A percentile compares a stretch with the other conserved stretches of the same genome.
These are phyloP conservation scores for Phytopythium mirpurense DNA, from an alignment of 352 stramenopile genomes.

Conservation along the genomic window DNA sequence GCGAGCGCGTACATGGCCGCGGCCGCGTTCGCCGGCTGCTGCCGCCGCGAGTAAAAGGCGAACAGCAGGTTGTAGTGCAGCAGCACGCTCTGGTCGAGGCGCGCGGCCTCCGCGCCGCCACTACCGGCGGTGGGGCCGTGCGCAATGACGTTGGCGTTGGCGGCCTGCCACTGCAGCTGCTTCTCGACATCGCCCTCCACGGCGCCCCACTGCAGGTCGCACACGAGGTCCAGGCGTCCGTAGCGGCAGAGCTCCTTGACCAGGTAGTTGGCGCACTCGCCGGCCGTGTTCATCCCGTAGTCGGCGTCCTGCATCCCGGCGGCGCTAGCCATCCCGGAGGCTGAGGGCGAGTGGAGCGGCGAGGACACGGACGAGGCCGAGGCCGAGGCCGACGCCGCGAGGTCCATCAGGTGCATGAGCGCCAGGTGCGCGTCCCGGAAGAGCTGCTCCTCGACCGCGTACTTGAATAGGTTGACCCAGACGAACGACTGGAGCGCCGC, in stretches of 20 bases:
- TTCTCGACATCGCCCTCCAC: constrained; percentile 60
- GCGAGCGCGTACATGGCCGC: constrained; percentile 54
- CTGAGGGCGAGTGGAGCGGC: constrained; percentile 6
- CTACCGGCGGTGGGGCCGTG: constrained; percentile 9
- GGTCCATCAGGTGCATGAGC: constrained; percentile 60
- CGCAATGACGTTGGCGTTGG: constrained; percentile 50
- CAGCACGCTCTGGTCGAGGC: constrained; percentile 37
- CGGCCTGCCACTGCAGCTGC: constrained; percentile 68
- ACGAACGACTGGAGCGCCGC: constrained; percentile 62
- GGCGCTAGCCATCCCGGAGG: constrained; percentile 6
- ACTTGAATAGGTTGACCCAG: constrained; percentile 84
- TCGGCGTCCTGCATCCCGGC: neutral
- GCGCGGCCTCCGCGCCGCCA: neutral
- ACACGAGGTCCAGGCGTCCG: constrained; percentile 60
- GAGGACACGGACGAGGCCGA: constrained; percentile 6
- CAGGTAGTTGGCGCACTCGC: constrained; percentile 67
- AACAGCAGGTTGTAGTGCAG: constrained; percentile 71
- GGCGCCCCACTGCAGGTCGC: constrained; percentile 63
- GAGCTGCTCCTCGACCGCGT: constrained; percentile 51
- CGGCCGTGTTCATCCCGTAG: constrained; percentile 27
- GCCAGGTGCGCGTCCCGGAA: constrained; percentile 68
- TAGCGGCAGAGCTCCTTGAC: constrained; percentile 71
- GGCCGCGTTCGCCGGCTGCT: constrained; percentile 58
- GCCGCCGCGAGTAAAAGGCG: constrained; percentile 56
- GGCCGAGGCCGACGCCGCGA: constrained; percentile 14